These are phyloP conservation scores for Curvularia sp. DNA, from an alignment of 2,329 filamentous ascomycete species.

Conservation along the genomic window DNA sequence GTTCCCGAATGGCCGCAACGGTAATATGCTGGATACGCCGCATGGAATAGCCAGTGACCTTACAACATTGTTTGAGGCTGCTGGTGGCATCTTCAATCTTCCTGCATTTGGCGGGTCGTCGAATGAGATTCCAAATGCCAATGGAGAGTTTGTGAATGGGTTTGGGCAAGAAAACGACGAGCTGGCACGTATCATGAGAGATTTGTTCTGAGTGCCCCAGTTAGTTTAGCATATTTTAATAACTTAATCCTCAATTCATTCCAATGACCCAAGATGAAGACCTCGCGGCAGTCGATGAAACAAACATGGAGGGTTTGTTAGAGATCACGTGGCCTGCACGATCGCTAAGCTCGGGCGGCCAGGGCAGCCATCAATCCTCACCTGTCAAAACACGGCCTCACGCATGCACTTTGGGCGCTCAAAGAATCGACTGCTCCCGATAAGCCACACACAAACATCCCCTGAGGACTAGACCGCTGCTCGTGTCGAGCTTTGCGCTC, in stretches of 20 bases:
- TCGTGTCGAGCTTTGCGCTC: constrained; percentile 18
- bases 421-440: constrained; percentile 9
- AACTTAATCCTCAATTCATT: not conserved
- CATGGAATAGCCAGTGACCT: constrained; percentile 69
- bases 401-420: constrained; percentile 13
- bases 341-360: constrained; percentile 27
- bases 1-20: constrained; percentile 52
- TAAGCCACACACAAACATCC: not conserved
- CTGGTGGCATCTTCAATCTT: constrained; percentile 57
- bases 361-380: constrained; percentile 25
- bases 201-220: constrained; percentile 59
- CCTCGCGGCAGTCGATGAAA: not conserved
- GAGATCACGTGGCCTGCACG: constrained; percentile 24
- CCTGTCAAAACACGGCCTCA: constrained; percentile 22
- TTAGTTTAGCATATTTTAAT: not conserved
- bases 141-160: constrained; percentile 54
- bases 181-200: constrained; percentile 65
- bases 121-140: constrained; percentile 45
- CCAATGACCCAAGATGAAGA: not conserved
- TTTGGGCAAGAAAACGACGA: constrained; percentile 67
- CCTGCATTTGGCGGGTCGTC: constrained; percentile 40
- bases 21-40: constrained; percentile 56
- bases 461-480: not conserved
- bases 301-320: constrained; percentile 3
- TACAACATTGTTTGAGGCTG: constrained; percentile 69